Base-by-base conservation (phyloP, 2,329 filamentous ascomycete genomes). In the Neonectria faginata region DNA sequence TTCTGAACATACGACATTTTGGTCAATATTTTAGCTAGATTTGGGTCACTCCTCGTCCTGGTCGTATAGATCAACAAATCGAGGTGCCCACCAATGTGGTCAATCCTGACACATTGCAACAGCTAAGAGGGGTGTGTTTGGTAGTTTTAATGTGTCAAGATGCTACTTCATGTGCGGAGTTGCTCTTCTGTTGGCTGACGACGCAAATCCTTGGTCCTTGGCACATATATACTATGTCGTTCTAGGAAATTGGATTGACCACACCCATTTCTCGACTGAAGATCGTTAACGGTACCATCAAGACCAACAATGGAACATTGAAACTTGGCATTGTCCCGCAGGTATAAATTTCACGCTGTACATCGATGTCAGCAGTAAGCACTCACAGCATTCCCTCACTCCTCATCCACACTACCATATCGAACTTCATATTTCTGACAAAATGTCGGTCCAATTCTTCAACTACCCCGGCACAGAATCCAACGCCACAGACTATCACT, bases 401-500 rank as follows among this genome's bases (percentile, higher is more conserved):
- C 8, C 10, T 42, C 8, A 20, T 20, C n/a, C 39, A 8, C 16
- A 20, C 48, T 6, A 16, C 3, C 5, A 31, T 4, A 48, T 27
- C 27, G 12, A 22, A 8, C 29, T 7, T 6, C 8, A n/a, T n/a
- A 51, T 11, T 27, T 8, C 7, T 2, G 29, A 7, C 9, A 51
- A 33, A 22, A 50, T 61, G 52, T 42, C 48, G 14, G 36, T 51
- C 20, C 65, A 62, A 42, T 67, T 61, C 45, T 65, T 56, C 57
- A 67, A 62, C 36, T 67, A 67, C 31, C 52, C 57, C n/a, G 57
- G 61, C 29, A 65, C 57, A 2, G 65, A 67, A 29, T 22, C 33
- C 16, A 62, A 59, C n/a, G 36, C 57, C 10, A 29, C 14, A 2
- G 25, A 62, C 1, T 67, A 65, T n/a, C 65, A 67, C 39, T 67